Evolutionary conservation across 441 rosid genomes (phyloP).

Genomic region (Corymbia calophylla): DNA sequence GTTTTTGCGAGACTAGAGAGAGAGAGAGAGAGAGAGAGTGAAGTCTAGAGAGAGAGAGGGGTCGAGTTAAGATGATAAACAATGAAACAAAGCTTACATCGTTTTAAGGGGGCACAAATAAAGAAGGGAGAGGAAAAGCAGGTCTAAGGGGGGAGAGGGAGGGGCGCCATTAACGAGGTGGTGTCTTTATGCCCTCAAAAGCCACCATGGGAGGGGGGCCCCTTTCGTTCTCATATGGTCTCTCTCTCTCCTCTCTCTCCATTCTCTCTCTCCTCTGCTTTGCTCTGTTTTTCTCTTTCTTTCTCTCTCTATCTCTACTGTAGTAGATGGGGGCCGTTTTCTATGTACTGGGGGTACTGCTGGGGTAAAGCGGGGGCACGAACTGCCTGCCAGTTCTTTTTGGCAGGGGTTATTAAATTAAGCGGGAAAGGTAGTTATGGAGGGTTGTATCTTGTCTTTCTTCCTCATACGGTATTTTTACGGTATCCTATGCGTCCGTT

Average conservation of each 20-base stretch:
- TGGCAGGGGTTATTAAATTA: not conserved
- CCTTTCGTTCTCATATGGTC: not conserved
- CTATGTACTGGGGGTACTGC: not conserved
- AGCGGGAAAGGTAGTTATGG: not conserved
- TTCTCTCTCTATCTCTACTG: not conserved
- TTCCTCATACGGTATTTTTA: not conserved
- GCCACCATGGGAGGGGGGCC: not conserved
- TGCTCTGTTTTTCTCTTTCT: not conserved
- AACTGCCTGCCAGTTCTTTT: not conserved
- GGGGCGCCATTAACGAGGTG: not conserved
- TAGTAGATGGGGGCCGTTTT: not conserved
- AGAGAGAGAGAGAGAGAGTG: not conserved
- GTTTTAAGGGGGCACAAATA: not conserved
- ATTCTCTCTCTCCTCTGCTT: not conserved
- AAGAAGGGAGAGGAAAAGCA: not conserved
- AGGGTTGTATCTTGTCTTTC: not conserved
- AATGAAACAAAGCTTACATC: not conserved
- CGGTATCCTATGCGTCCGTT: not conserved
- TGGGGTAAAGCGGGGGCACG: not conserved
- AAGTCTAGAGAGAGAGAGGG: not conserved
- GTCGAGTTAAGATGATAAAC: not conserved
- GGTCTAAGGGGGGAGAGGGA: not conserved
- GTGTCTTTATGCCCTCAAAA: not conserved
- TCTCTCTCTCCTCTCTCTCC: not conserved
- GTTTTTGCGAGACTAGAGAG: not conserved